Base-by-base conservation (phyloP, 495 filamentous ascomycete genomes). In the Echria macrotheca region DNA sequence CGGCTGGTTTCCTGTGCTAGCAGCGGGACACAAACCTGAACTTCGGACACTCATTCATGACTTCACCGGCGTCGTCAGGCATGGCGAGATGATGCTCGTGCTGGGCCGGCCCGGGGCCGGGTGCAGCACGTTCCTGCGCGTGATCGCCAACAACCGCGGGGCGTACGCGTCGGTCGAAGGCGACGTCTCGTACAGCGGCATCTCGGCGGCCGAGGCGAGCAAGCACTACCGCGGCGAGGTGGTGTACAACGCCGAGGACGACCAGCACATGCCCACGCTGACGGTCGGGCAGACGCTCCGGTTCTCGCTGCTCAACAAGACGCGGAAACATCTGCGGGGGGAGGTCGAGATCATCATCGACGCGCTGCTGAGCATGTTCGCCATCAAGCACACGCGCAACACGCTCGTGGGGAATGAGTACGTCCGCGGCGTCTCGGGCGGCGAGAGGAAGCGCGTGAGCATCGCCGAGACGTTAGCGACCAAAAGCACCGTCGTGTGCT, bases 351-450 rank as follows among this genome's bases (percentile, higher is more conserved):
- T 86, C 41, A 85, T 87, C 33, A 72, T 89, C 5, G 68, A 81
- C 14, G 81, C 86, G 1, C 73, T 93, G 31, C 74, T 86, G 29
- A 83, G 87, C 53, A 71, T 90, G 26, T 93, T 95, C 52, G 86
- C 85, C 72, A 87, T 76, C 17, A 63, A 63, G 5, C 88, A 95
- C 59, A 93, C 90, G 0, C 78, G 79, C 56, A 78, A 93, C 55
- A 96, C 91, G 0, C 72, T 82, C 17, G 88, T 96, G 11, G 91
- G 91, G 17, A 87, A 95, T 61, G 85, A 84, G 57, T 91, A 83
- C 53, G 78, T 91, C 12, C 79, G 89, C 23, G 83, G 84, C 38
- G 80, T 83, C 0, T 84, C 82, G 51, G 77, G 83, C 1, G 81
- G 81, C 57, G 71, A 78, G 66, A 63, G 82, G 65, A 75, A 74